Evolutionary conservation across 495 filamentous ascomycete species (phyloP).

Genomic region (Cladorrhinum samala): DNA sequence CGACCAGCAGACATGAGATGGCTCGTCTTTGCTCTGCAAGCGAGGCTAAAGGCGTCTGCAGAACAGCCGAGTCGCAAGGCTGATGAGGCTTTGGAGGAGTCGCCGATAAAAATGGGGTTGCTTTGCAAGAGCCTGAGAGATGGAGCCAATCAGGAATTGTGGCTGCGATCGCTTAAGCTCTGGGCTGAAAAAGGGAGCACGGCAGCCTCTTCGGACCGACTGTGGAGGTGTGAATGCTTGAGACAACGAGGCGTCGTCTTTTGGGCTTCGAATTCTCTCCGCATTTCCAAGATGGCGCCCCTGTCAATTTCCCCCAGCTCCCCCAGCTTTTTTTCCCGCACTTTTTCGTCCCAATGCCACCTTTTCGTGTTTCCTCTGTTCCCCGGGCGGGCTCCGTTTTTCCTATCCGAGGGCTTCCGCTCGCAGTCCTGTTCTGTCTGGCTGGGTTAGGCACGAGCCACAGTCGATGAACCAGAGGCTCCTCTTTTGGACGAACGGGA

Average conservation of each 20-base stretch:
- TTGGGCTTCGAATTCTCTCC: constrained; percentile 16
- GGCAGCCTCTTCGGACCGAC: constrained; percentile 31
- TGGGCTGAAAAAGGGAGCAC: neutral
- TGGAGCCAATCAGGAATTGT: neutral
- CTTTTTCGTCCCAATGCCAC: constrained; percentile 8
- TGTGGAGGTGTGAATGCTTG: constrained; percentile 17
- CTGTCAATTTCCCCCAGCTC: neutral
- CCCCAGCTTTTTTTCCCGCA: constrained; percentile 18
- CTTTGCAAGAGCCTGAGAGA: too few relatives aligned
- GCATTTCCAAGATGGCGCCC: constrained; percentile 16
- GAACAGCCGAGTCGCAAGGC: too few relatives aligned
- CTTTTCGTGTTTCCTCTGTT: neutral
- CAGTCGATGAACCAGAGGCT: too few relatives aligned
- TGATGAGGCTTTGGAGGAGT: too few relatives aligned
- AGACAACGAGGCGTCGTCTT: constrained; percentile 20
- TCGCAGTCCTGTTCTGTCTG: too few relatives aligned
- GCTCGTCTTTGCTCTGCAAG: too few relatives aligned
- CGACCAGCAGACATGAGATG: too few relatives aligned
- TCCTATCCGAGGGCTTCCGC: neutral
- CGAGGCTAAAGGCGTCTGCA: too few relatives aligned
- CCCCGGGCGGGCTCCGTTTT: neutral
- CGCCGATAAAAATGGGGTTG: too few relatives aligned
- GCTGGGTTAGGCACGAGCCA: too few relatives aligned
- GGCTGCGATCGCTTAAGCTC: neutral
- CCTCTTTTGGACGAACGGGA: neutral